Evolutionary conservation across 2,329 filamentous ascomycete species (phyloP), one percentile per base, ranked within the genome.

Genomic region (Paecilomyces fulvus): DNA sequence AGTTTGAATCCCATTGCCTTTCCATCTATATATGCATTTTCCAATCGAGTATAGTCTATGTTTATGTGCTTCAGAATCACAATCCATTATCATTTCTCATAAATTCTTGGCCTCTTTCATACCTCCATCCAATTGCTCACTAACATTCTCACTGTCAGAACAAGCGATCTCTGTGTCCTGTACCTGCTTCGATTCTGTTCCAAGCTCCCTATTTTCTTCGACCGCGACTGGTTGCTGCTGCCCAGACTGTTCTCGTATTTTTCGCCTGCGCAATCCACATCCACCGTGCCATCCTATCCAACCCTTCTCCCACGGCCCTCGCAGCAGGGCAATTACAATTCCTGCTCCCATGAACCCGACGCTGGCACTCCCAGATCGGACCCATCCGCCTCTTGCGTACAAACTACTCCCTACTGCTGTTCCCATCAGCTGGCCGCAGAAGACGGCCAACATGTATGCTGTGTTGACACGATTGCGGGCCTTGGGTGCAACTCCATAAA

Each of bases 381-480:
- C 72, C 83, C 83, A 86, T 0, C 83, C 83, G 0, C 76, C 78
- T 3, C 69, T 59, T 5, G 80, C 80, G 65, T 82, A 86, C 11
- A 85, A 68, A 49, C 77, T 73, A 59, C 80, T 83, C 0, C 82
- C 82, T 3, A 82, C 81, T 1, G 81, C 77, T 0, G 84, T 86
- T 0, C 89, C 89, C 1, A 85, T 85, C 51, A 94, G 65, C 74
- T 94, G 89, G 0, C 89, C 89, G 28, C 81, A 83, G 64, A 92
- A 92, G 0, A 83, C 84, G 7, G 80, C 79, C 0, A 91, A 79
- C 89, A 92, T 94, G 65, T 90, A 94, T 1, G 85, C 87, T 0
- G 89, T 91, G 67, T 94, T 94, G 23, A 92, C 81, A 3, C 89
- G 74, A 70, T 91, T 94, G 3, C 87, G 75, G 0, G 85, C 85